phyloP scores from a whole-genome alignment of 768 basidiomycete genomes.

The Neoboletus brunneissimus region DNA sequence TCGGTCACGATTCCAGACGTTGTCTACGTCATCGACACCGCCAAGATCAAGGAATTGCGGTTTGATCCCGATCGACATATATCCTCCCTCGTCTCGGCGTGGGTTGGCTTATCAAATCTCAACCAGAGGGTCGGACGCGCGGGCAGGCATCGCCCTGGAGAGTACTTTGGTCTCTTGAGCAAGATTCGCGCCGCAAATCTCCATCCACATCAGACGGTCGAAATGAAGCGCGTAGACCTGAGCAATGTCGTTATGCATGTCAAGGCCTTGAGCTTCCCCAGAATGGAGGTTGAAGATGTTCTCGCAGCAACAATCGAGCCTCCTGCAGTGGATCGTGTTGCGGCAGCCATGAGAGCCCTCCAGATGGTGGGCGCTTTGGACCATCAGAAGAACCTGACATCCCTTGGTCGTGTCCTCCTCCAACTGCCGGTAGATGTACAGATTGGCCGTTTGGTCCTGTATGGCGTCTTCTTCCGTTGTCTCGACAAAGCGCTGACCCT shows the following conservation, averaged over 20 bases:
- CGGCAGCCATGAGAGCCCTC: conserved; percentile 74
- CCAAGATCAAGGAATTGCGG: conserved; percentile 81
- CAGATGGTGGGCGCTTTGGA: conserved; percentile 89
- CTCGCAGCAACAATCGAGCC: conserved; percentile 84
- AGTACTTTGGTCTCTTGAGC: conserved; percentile 85
- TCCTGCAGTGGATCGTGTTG: conserved; percentile 72
- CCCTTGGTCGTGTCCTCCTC: conserved; percentile 83
- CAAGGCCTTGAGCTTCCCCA: conserved; percentile 87
- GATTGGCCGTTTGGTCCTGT: conserved; percentile 85
- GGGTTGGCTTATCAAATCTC: conserved; percentile 88
- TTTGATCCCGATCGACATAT: conserved; percentile 89
- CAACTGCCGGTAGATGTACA: conserved; percentile 89
- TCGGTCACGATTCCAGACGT: conserved; percentile 95
- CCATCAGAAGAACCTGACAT: conserved; percentile 68
- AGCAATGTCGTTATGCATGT: conserved; percentile 96
- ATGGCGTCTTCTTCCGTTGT: conserved; percentile 91
- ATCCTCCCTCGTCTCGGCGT: conserved; percentile 84
- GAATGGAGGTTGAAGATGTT: conserved; percentile 83
- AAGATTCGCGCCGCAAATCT: conserved; percentile 57
- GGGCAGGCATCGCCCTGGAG: conserved; percentile 85
- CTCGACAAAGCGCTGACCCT: conserved; percentile 83
- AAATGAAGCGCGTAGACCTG: conserved; percentile 90
- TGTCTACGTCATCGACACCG: conserved; percentile 90
- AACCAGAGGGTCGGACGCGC: conserved; percentile 92
- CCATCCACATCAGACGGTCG: conserved; percentile 82